Conservation (phyloP, 768 basidiomycete species). For the Panaeolus papilionaceus region DNA sequence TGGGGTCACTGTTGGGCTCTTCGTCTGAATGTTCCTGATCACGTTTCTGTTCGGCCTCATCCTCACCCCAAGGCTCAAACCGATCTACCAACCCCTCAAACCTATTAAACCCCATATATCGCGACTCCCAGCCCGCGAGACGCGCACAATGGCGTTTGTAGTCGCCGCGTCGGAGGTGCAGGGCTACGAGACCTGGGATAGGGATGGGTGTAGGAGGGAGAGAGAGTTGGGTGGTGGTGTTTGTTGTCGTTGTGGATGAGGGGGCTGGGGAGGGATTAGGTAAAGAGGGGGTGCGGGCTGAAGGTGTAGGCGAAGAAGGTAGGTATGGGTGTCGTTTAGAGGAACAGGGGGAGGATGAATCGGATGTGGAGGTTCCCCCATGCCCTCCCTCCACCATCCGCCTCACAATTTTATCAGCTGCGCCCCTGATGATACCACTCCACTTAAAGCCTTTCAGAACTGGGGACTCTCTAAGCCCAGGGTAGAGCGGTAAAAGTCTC, state of each 20-base stretch:
- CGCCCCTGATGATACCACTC: constrained; percentile 29
- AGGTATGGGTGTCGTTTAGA: background rate
- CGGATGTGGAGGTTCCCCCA: no score
- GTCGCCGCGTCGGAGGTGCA: constrained; percentile 65
- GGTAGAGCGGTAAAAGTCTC: constrained; percentile 49
- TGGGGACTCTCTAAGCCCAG: constrained; percentile 50
- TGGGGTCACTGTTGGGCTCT: no score
- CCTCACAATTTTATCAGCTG: background rate
- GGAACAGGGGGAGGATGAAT: no score
- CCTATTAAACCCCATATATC: constrained; percentile 59
- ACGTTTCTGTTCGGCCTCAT: background rate
- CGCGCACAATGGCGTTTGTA: constrained; percentile 60
- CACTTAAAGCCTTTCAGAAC: constrained; percentile 56
- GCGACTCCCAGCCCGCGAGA: constrained; percentile 48
- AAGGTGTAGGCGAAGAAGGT: no score
- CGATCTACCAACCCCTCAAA: constrained; percentile 46
- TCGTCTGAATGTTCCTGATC: constrained; percentile 7
- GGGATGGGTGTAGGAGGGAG: constrained; percentile 28
- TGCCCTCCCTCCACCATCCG: no score
- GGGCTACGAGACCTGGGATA: constrained; percentile 53
- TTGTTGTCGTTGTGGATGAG: no score
- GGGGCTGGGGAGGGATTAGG: no score
- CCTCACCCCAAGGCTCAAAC: constrained; percentile 37
- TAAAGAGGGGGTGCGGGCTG: no score
- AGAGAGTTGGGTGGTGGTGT: no score